Conservation (phyloP, 2,329 filamentous ascomycete species). For the Fusarium tupiense region DNA sequence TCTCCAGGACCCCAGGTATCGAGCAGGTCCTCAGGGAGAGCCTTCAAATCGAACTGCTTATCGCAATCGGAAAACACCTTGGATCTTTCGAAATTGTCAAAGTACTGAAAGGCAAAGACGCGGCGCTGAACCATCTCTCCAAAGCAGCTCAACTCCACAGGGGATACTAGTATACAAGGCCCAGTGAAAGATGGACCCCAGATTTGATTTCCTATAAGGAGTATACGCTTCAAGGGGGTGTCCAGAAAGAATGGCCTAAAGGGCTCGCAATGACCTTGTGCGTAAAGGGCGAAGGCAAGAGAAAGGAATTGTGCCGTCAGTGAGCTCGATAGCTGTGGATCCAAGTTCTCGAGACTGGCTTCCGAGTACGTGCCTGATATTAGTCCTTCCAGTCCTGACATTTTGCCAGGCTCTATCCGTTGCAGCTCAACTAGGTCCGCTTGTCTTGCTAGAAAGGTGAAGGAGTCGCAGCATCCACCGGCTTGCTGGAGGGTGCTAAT, state of each 20-base stretch:
- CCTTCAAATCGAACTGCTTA: neutral
- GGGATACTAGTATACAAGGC: fast-evolving
- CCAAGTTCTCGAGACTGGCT: fast-evolving
- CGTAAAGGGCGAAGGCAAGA: neutral
- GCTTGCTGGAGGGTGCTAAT: fast-evolving
- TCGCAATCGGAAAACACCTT: fast-evolving
- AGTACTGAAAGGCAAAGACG: neutral
- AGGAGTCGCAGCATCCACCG: neutral
- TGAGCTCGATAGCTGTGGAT: fast-evolving
- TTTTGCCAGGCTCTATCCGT: no score
- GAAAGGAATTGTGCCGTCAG: fast-evolving
- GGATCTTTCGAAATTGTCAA: fast-evolving
- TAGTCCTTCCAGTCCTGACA: no score
- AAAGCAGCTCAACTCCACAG: fast-evolving
- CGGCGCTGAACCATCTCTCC: fast-evolving
- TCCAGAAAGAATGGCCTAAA: neutral
- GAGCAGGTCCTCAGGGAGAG: fast-evolving
- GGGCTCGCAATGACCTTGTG: neutral
- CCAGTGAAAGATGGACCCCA: fast-evolving
- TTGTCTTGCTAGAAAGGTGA: neutral
- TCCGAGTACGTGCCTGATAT: fast-evolving
- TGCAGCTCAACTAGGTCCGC: fast-evolving
- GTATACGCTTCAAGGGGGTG: fast-evolving
- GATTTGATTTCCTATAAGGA: fast-evolving
- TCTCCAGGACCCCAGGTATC: neutral